Conservation (phyloP, 768 basidiomycete species). For the Russula virescens region DNA sequence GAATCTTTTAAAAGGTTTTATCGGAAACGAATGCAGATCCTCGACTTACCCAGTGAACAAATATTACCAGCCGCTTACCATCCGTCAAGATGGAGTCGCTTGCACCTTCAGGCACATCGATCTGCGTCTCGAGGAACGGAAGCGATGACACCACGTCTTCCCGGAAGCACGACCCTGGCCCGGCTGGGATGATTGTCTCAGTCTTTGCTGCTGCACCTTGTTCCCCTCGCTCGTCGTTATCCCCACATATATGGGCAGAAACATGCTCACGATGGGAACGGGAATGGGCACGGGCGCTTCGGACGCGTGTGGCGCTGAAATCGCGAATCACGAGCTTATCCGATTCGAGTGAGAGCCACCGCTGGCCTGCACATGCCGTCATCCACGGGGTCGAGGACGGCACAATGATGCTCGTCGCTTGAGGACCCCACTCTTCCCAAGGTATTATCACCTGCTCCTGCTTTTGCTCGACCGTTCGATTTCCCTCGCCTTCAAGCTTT, state of each 20-base stretch:
- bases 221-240: too few relatives aligned
- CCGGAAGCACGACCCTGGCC: not conserved
- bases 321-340: slow-evolving; percentile 8
- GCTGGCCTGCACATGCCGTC: slow-evolving; percentile 16
- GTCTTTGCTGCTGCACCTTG: too few relatives aligned
- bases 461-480: too few relatives aligned
- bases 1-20: too few relatives aligned
- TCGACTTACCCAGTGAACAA: not conserved
- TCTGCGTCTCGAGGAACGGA: slow-evolving; percentile 12
- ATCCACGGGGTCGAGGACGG: slow-evolving; percentile 13
- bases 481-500: not conserved
- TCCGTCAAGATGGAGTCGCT: slow-evolving; percentile 12
- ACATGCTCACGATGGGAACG: not conserved
- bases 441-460: not conserved
- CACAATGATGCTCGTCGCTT: slow-evolving; percentile 5
- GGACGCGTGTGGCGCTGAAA: slow-evolving; percentile 14
- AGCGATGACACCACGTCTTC: slow-evolving; percentile 1
- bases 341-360: slow-evolving; percentile 15
- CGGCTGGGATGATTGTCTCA: not conserved
- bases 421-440: slow-evolving; percentile 15
- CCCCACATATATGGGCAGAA: too few relatives aligned
- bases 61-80: slow-evolving; percentile 2
- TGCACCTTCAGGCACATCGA: not conserved
- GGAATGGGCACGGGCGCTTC: not conserved
- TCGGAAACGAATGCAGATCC: too few relatives aligned